Evolutionary conservation across 2,329 filamentous ascomycete species (phyloP).

Genomic region (Diaporthe nobilis): DNA sequence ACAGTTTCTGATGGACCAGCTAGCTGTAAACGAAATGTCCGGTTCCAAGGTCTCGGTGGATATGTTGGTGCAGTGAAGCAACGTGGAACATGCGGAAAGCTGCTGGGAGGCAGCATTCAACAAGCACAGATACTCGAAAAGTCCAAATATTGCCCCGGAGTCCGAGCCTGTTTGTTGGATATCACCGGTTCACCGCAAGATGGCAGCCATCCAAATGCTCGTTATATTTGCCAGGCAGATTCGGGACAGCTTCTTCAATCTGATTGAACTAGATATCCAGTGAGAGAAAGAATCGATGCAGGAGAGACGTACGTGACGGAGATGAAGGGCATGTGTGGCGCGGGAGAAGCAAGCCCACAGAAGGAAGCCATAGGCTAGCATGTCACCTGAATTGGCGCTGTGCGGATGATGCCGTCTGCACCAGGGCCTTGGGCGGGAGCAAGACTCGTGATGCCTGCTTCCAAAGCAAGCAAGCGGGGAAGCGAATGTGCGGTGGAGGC

Average conservation of each 20-base stretch:
- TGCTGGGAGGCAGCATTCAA: background rate
- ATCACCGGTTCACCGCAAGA: background rate
- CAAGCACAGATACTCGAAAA: background rate
- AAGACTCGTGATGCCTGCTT: background rate
- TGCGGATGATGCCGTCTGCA: background rate
- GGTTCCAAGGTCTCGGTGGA: background rate
- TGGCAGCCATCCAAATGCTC: background rate
- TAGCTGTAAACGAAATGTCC: background rate
- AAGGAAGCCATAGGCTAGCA: background rate
- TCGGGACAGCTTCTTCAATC: background rate
- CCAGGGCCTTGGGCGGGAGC: background rate
- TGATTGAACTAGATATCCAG: background rate
- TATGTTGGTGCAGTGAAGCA: background rate
- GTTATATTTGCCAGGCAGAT: background rate
- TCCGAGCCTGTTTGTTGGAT: slow-evolving; percentile 9
- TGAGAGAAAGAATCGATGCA: background rate
- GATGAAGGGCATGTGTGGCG: background rate
- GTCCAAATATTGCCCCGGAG: background rate
- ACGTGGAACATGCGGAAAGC: background rate
- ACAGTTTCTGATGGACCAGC: too few species aligned
- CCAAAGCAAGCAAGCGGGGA: background rate
- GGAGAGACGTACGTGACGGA: background rate
- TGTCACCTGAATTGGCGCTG: background rate
- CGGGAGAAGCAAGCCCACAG: background rate
- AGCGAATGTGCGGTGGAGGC: background rate